phyloP scores from a whole-genome alignment of 768 basidiomycete species.

The Suillus ampliporus region DNA sequence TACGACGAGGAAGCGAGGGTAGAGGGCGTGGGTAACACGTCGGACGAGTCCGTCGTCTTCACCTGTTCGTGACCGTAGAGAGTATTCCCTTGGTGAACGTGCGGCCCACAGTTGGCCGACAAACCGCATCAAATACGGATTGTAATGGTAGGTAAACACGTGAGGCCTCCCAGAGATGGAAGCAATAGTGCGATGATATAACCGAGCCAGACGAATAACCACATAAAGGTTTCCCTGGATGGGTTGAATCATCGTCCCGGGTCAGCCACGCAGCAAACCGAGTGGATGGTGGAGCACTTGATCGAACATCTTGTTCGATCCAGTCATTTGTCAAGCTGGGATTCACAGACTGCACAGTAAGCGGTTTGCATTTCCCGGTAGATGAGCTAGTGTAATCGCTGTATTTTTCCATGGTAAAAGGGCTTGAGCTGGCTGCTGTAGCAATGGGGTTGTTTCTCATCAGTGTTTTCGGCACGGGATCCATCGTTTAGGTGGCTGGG shows the following conservation, averaged over 20 bases:
- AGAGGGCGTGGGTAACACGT: conserved; percentile 15
- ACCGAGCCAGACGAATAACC: conserved; percentile 22
- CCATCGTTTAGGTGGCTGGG: not conserved
- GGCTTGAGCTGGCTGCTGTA: conserved; percentile 24
- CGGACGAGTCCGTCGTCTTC: not conserved
- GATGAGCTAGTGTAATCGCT: conserved; percentile 31
- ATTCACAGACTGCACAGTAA: conserved; percentile 27
- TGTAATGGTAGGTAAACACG: conserved; percentile 15
- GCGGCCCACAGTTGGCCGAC: conserved; percentile 28
- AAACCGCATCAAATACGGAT: conserved; percentile 23
- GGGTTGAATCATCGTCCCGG: not conserved
- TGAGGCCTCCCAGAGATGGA: conserved; percentile 12
- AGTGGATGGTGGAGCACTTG: not conserved
- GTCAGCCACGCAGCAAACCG: conserved; percentile 27
- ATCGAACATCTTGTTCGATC: conserved; percentile 6
- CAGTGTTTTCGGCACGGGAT: not conserved
- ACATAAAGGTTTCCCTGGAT: conserved; percentile 5
- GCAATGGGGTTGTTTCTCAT: conserved; percentile 7
- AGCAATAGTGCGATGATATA: conserved; percentile 17
- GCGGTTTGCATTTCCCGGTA: conserved; percentile 30
- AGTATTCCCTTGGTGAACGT: conserved; percentile 26
- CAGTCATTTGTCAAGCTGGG: not conserved
- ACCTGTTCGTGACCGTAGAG: conserved; percentile 16
- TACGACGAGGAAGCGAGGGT: conserved; percentile 24
- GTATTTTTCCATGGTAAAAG: conserved; percentile 17